Evolutionary conservation across 2,329 filamentous ascomycete genomes (phyloP).

Genomic region (Paecilomyces sp.): DNA sequence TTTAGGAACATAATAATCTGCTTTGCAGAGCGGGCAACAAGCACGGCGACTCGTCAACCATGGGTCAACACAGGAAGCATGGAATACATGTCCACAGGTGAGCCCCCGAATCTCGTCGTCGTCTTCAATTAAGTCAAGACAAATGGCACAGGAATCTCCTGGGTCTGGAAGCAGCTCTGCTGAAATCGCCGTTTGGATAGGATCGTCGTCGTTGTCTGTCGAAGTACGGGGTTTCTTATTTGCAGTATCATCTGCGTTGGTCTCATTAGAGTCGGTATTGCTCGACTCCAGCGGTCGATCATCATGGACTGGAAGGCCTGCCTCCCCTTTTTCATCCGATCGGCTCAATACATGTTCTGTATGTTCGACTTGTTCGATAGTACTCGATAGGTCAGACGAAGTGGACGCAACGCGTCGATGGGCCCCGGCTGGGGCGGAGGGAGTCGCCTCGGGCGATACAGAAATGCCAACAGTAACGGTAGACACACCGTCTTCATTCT

Average conservation of each 20-base stretch:
- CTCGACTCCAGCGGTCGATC: slow-evolving; percentile 14
- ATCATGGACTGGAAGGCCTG: slow-evolving; percentile 4
- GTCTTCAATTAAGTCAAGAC: slow-evolving; percentile 87
- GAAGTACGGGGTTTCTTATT: slow-evolving; percentile 51
- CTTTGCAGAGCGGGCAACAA: slow-evolving; percentile 95
- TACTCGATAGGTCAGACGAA: slow-evolving; percentile 8
- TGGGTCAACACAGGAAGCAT: slow-evolving; percentile 89
- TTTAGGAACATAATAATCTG: slow-evolving; percentile 94
- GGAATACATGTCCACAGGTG: slow-evolving; percentile 96
- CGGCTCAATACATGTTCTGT: slow-evolving; percentile 3
- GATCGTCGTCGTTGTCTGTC: slow-evolving; percentile 65
- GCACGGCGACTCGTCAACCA: slow-evolving; percentile 92
- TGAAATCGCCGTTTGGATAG: slow-evolving; percentile 74
- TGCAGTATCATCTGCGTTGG: slow-evolving; percentile 22
- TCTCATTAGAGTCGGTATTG: slow-evolving; percentile 7
- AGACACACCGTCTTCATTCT: slow-evolving; percentile 49
- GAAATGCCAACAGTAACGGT: slow-evolving; percentile 15
- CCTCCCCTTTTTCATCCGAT: slow-evolving; percentile 12
- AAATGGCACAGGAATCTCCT: slow-evolving; percentile 93
- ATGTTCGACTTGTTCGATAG: slow-evolving; percentile 10
- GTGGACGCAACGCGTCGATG: slow-evolving; percentile 12
- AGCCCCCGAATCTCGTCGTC: slow-evolving; percentile 92
- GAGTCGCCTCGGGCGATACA: slow-evolving; percentile 12
- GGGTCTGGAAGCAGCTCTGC: slow-evolving; percentile 73
- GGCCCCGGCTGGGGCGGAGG: slow-evolving; percentile 15